Base-by-base conservation (phyloP, 1,284 basidiomycete species). In the Cystobasidiaceae sp. region DNA sequence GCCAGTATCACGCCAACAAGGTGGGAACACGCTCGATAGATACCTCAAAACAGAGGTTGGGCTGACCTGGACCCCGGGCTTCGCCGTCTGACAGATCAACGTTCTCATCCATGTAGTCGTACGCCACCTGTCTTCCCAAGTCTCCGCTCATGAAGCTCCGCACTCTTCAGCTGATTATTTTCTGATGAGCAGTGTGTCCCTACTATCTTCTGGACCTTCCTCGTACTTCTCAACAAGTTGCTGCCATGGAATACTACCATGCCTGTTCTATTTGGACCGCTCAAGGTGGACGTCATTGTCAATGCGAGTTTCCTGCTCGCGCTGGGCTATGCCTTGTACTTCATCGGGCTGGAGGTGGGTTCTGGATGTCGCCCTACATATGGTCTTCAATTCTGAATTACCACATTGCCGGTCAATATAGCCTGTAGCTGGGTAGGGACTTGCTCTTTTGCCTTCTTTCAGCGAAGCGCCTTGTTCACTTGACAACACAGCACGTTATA, bases 1-100 rank as follows among this genome's bases (percentile, higher is more conserved):
- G 71, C 1, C 58, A 71, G n/a, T 74, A 74, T 66, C 73, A 74
- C 62, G 66, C 68, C 21, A 71, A 73, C 57, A 61, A 52, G 25
- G 68, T 67, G 17, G 21, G 61, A 11, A 19, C 11, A 21, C 11
- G 8, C 33, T n/a, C n/a, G n/a, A n/a, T n/a, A n/a, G n/a, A n/a
- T n/a, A n/a, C n/a, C n/a, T n/a, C n/a, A n/a, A n/a, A n/a, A n/a
- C n/a, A n/a, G n/a, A 3, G n/a, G 19, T 34, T 15, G 3, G 28
- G 50, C 5, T 15, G n/a, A 2, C 23, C n/a, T n/a, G n/a, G n/a
- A n/a, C n/a, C n/a, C n/a, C n/a, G n/a, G n/a, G 15, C 15, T 45
- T 32, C 34, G 8, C 1, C 34, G 1, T 27, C 30, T 30, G 7
- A 21, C 43, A 69, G 68, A 46, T 58, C 34, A 72, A 73, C 43